phyloP scores from a whole-genome alignment of 2,329 filamentous ascomycete species.

The Colletotrichum somersetense region DNA sequence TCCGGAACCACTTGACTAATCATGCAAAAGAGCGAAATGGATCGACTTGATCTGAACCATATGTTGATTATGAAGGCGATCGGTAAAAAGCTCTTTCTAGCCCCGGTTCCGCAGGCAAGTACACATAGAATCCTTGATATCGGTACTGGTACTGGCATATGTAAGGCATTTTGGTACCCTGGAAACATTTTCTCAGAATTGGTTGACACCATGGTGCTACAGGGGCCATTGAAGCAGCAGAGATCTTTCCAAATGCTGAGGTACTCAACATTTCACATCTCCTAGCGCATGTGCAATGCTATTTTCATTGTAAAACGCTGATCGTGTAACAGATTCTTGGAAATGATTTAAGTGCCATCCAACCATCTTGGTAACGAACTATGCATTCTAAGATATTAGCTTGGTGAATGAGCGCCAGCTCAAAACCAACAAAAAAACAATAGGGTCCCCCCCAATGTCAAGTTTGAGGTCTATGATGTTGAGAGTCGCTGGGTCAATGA shows the following conservation, averaged over 20 bases:
- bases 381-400: neutral
- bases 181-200: too few species aligned
- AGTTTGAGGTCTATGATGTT: slow-evolving; percentile 69
- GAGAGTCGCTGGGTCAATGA: slow-evolving; percentile 67
- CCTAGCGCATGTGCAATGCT: neutral
- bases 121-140: slow-evolving; percentile 63
- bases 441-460: slow-evolving; percentile 65
- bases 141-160: slow-evolving; percentile 73
- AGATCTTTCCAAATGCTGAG: neutral
- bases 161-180: slow-evolving; percentile 44
- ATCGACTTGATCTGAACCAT: slow-evolving; percentile 27
- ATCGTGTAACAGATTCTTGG: neutral
- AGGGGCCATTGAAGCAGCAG: slow-evolving; percentile 48
- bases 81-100: slow-evolving; percentile 2
- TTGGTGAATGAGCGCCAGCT: neutral
- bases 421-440: neutral
- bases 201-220: neutral
- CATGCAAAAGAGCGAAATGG: slow-evolving; percentile 1
- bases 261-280: neutral
- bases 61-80: neutral
- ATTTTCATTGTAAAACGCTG: neutral
- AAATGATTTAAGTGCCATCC: slow-evolving; percentile 24
- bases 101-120: slow-evolving; percentile 14
- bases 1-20: too few species aligned
- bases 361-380: slow-evolving; percentile 18